Base-by-base conservation (phyloP, 768 basidiomycete genomes). In the Chlorophyllum brunneum region DNA sequence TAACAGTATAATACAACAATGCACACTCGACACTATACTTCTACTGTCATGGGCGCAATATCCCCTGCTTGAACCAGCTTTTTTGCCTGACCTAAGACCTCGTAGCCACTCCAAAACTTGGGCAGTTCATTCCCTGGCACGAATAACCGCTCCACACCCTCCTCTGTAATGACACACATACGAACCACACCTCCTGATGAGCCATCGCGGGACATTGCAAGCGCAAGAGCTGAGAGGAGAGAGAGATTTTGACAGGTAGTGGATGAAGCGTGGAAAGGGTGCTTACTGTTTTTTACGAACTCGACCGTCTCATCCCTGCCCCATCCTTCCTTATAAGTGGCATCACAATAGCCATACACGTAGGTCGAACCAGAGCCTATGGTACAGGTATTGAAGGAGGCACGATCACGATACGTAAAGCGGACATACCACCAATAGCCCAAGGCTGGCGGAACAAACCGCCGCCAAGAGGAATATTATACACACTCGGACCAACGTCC, bases 321-420 rank as follows among this genome's bases (percentile, higher is more conserved):
- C 94, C 92, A 95, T 13, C 89, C 92, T 24, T 98, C 95, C 68
- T 84, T 72, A 66, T 88, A 99, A 23, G 94, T 98, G n/a, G 97
- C 93, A 67, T 99, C 97, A 61, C 97, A 98, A 72, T 98, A 98
- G 47, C 95, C 97, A 64, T 98, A 99, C 9, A 98, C 93, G 65
- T 98, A 99, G 6, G 94, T 93, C 31, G 94, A 97, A 6, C 97
- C 97, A 45, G 93, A 95, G 22, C 92, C 89, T 92, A 58, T 11
- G 2, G 16, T 45, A 33, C 37, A 29, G 51, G 54, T 46, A 38
- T 46, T 29, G 23, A 50, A 33, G 6, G 36, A 16, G 31, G 15
- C 16, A 10, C 18, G 27, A 33, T 23, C 29, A 26, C 16, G 41
- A 5, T 30, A 27, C 13, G 41, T 22, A 44, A 11, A 20, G 41